A percentile compares a stretch with the other conserved stretches of the same genome.
Evolutionary conservation across 2,329 filamentous ascomycete genomes (phyloP).

Genomic region (Colletotrichum musicola): DNA sequence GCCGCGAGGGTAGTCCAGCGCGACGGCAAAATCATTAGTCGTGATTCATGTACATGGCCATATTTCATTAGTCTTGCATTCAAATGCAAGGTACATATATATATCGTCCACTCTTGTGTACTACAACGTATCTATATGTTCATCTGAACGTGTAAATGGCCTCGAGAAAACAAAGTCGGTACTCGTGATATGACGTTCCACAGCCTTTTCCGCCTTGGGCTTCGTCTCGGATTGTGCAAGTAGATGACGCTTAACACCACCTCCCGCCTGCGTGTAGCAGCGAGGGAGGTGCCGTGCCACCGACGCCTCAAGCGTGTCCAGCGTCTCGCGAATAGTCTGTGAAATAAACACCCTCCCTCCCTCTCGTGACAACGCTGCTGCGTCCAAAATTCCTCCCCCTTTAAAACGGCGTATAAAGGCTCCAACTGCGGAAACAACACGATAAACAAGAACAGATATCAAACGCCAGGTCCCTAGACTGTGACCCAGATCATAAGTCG

Average conservation of each 20-base stretch:
- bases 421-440: constrained; percentile 7
- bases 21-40: background rate
- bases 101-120: constrained; percentile 24
- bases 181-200: constrained; percentile 9
- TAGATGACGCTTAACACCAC: background rate
- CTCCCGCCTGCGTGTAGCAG: background rate
- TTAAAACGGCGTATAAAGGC: background rate
- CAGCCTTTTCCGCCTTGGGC: background rate
- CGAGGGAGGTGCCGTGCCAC: background rate
- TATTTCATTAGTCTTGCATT: constrained; percentile 27
- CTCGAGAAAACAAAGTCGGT: constrained; percentile 14
- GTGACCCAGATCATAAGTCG: constrained; percentile 38
- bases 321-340: background rate
- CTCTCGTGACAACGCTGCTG: background rate
- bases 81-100: background rate
- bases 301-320: background rate
- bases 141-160: constrained; percentile 25
- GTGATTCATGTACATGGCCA: background rate
- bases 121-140: constrained; percentile 34
- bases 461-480: constrained; percentile 32
- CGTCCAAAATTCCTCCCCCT: background rate
- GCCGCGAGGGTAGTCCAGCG: background rate
- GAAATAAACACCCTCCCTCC: background rate
- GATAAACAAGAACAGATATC: constrained; percentile 33
- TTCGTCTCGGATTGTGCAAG: background rate